Percentiles rank a stretch among this genome's conserved stretches.
Evolutionary conservation across 192 early-diverging fungal species (phyloP).

Genomic region (Rhizoclosmatium sp.): DNA sequence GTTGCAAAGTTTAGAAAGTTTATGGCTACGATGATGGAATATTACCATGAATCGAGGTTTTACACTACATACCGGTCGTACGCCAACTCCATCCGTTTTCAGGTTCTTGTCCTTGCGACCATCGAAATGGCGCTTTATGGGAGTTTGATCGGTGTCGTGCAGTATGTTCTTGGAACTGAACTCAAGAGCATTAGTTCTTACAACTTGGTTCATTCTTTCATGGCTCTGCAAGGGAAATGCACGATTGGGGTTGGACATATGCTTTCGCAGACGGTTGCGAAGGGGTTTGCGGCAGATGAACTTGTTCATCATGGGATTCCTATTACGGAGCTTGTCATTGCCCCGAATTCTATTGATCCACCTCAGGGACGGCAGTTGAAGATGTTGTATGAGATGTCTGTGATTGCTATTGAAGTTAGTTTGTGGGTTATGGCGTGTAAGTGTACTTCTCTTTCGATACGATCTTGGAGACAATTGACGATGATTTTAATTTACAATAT

Average conservation of each 20-base stretch:
- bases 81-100: not conserved
- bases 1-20: not conserved
- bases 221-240: slow-evolving; percentile 22
- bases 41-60: not conserved
- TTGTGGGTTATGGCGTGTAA: slow-evolving; percentile 9
- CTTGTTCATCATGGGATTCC: not conserved
- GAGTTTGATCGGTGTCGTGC: not conserved
- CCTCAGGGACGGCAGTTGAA: not conserved
- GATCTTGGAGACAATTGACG: no score
- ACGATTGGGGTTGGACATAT: not conserved
- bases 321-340: not conserved
- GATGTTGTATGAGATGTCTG: not conserved
- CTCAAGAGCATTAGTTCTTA: slow-evolving; percentile 7
- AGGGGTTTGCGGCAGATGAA: slow-evolving; percentile 17
- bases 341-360: not conserved
- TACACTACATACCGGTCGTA: not conserved
- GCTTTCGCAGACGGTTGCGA: not conserved
- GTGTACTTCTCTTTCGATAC: no score
- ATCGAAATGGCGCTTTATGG: not conserved
- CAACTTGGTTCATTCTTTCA: slow-evolving; percentile 12
- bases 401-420: slow-evolving; percentile 2
- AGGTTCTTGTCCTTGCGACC: slow-evolving; percentile 3
- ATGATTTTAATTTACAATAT: no score
- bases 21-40: not conserved
- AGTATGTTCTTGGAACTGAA: slow-evolving; percentile 5